Base-by-base conservation (phyloP, 495 filamentous ascomycete species). In the Talaromyces liani region DNA sequence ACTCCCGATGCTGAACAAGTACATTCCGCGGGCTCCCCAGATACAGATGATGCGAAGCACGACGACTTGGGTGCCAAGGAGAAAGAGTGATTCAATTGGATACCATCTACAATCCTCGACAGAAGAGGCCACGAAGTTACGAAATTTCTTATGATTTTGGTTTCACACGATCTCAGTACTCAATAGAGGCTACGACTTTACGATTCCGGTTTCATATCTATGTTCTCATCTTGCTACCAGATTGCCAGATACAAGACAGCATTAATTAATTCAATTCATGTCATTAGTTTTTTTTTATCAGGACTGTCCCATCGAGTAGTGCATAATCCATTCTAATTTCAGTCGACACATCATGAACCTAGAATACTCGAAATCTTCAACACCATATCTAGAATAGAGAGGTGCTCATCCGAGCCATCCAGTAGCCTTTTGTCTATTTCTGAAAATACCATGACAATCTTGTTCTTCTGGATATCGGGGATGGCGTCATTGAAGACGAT, bases 391-490 rank as follows among this genome's bases (percentile, higher is more conserved):
- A 98, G 72, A 53, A 98, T 88, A 8, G 88, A 90, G 22, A 99
- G 75, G 70, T 98, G 92, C 75, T 99, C 94, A 70, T 99, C 95
- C 3, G 91, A 88, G n/a, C 94, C 94, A 73, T 99, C 95, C n/a
- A 95, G 88, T 57, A 99, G 74, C 59, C 94, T 83, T 80, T 96
- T 97, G 68, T 99, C 94, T 59, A 92, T 79, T 72, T 97, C 93
- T 0, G 91, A 96, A 70, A 99, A 98, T 24, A 91, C 80, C 67
- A 88, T 82, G 27, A 92, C 87, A 64, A 99, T 96, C 77, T 87
- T 88, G 69, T 91, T 93, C 79, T 99, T 99, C 68, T 94, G 88
- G 10, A 83, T 76, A 70, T 97, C 90, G 0, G 86, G 83, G 22
- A 96, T 86, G 33, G 84, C 78, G 70, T 98, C 94, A 68, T 95